Evolutionary conservation across 345 rosid species (phyloP).

Genomic region (Erodium maritimum): DNA sequence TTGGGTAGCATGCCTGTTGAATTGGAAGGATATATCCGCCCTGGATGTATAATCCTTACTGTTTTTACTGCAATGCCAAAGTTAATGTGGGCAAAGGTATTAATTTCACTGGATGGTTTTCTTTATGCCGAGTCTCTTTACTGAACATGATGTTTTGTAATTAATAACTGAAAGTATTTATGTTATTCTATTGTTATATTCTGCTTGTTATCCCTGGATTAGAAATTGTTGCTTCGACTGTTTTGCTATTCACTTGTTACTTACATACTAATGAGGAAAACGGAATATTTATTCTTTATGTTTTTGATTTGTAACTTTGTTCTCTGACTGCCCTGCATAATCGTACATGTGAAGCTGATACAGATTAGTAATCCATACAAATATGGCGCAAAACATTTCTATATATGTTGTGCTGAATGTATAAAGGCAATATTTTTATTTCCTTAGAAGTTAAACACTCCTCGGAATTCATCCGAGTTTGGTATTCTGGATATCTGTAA

Average conservation of each 20-base stretch:
- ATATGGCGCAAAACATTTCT: no score
- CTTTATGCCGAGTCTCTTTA: not conserved
- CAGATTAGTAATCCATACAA: no score
- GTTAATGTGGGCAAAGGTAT: conserved; percentile 83
- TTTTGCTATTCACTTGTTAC: not conserved
- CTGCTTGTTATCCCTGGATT: not conserved
- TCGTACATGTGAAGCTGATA: no score
- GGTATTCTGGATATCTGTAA: no score
- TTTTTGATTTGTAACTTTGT: no score
- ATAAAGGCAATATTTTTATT: no score
- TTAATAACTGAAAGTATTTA: not conserved
- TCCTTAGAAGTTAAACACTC: no score
- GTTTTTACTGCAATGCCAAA: conserved; percentile 76
- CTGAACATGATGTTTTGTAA: not conserved
- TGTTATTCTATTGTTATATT: not conserved
- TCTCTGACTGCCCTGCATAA: no score
- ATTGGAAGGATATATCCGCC: conserved; percentile 92
- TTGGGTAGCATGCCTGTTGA: conserved; percentile 95
- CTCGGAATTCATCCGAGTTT: no score
- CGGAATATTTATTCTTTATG: not conserved
- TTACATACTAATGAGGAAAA: not conserved
- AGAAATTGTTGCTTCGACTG: not conserved
- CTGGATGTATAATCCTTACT: conserved; percentile 93
- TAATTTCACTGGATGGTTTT: conserved; percentile 1
- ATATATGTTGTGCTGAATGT: no score